phyloP scores from a whole-genome alignment of 2,329 filamentous ascomycete genomes.

The Fusarium anguioides region DNA sequence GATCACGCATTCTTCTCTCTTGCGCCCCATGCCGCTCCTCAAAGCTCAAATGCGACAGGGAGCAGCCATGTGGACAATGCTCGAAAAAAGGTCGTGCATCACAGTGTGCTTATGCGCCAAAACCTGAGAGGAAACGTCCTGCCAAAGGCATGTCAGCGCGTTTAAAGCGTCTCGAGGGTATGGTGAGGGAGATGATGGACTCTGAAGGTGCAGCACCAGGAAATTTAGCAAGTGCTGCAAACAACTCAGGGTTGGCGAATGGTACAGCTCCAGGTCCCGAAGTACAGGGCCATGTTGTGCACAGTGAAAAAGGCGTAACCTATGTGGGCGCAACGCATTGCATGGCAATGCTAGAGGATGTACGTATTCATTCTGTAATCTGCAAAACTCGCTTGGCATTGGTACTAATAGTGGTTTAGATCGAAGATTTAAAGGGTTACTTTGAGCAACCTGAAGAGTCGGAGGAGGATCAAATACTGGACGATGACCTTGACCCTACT shows the following conservation, averaged over 20 bases:
- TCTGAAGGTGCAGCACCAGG: conserved; percentile 43
- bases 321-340: conserved; percentile 71
- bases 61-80: conserved; percentile 64
- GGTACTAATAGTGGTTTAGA: conserved; percentile 52
- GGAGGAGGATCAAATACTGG: conserved; percentile 49
- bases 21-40: conserved; percentile 64
- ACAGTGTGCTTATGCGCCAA: conserved; percentile 62
- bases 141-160: conserved; percentile 64
- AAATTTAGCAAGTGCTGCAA: background rate
- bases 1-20: conserved; percentile 62
- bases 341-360: conserved; percentile 70
- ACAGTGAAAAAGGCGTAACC: conserved; percentile 56
- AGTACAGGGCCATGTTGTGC: conserved; percentile 56
- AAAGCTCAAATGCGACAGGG: conserved; percentile 68
- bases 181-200: conserved; percentile 68
- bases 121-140: conserved; percentile 54
- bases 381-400: background rate
- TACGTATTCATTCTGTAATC: conserved; percentile 48
- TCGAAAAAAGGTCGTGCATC: conserved; percentile 60
- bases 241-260: conserved; percentile 5
- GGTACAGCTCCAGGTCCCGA: conserved; percentile 37
- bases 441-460: conserved; percentile 61
- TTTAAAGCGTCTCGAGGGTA: conserved; percentile 65
- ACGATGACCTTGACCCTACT: conserved; percentile 51
- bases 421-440: conserved; percentile 68